phyloP scores from a whole-genome alignment of 345 rosid genomes.

The Sapria himalayana region DNA sequence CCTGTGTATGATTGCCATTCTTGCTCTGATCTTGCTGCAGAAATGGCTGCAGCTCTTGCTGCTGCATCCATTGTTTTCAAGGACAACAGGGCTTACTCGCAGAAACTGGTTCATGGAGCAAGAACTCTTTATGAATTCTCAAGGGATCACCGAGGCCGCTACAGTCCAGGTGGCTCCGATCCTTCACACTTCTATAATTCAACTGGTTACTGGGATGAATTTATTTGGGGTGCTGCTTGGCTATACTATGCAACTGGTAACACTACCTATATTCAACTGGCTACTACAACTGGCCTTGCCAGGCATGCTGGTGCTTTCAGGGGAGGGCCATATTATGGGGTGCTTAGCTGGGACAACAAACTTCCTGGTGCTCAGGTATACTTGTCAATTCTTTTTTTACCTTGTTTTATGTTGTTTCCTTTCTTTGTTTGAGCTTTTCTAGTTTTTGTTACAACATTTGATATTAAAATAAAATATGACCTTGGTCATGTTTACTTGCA shows the following conservation, averaged over 20 bases:
- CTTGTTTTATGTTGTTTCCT: not conserved
- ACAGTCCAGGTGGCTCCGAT: constrained; percentile 50
- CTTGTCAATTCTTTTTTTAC: constrained; percentile 4
- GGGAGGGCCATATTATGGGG: constrained; percentile 79
- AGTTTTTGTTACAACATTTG: not conserved
- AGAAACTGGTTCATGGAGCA: constrained; percentile 90
- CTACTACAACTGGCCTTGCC: constrained; percentile 50
- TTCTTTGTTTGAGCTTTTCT: not conserved
- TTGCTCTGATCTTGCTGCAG: constrained; percentile 92
- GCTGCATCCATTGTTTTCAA: constrained; percentile 89
- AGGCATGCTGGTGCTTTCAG: constrained; percentile 87
- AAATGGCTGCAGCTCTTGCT: constrained; percentile 95
- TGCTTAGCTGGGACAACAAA: constrained; percentile 97
- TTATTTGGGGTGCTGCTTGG: constrained; percentile 91
- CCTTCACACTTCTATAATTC: constrained; percentile 61
- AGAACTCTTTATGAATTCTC: constrained; percentile 44
- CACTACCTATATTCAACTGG: constrained; percentile 43
- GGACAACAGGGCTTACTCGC: constrained; percentile 79
- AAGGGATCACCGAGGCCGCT: constrained; percentile 55
- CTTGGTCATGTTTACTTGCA: not conserved
- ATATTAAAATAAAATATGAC: not conserved
- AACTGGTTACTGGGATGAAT: constrained; percentile 83
- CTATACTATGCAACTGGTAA: constrained; percentile 88
- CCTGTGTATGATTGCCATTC: constrained; percentile 44
- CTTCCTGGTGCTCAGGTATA: constrained; percentile 87